phyloP scores from a whole-genome alignment of 2,329 filamentous ascomycete species.

The Cytospora schulzeri region DNA sequence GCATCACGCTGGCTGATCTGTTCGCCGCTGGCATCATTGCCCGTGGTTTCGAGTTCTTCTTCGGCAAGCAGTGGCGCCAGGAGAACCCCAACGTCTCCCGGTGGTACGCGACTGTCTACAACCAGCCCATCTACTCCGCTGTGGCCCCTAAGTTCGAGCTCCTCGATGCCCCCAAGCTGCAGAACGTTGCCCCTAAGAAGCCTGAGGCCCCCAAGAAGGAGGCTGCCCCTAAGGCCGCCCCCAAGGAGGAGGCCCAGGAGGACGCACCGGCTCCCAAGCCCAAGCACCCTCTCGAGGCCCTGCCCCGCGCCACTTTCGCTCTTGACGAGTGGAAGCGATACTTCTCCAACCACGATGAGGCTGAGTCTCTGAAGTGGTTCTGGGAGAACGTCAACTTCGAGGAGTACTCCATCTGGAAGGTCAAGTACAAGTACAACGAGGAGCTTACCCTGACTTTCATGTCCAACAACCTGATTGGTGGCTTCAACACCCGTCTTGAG shows the following conservation, averaged over 20 bases:
- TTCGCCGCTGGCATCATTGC: constrained; percentile 78
- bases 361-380: constrained; percentile 91
- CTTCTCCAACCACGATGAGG: constrained; percentile 95
- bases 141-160: constrained; percentile 76
- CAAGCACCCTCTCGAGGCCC: constrained; percentile 92
- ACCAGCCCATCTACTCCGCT: constrained; percentile 86
- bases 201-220: constrained; percentile 67
- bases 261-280: constrained; percentile 75
- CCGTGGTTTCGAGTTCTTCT: constrained; percentile 92
- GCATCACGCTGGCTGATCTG: constrained; percentile 93
- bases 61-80: constrained; percentile 85
- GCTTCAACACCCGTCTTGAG: constrained; percentile 97
- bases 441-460: constrained; percentile 98
- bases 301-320: constrained; percentile 76
- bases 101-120: constrained; percentile 93
- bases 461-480: constrained; percentile 97
- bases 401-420: constrained; percentile 93
- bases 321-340: constrained; percentile 98
- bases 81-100: constrained; percentile 84
- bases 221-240: constrained; percentile 45
- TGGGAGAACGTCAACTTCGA: constrained; percentile 94
- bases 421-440: constrained; percentile 99
- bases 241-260: constrained; percentile 47
- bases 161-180: constrained; percentile 78
- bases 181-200: constrained; percentile 76